Evolutionary conservation across 345 rosid genomes (phyloP).

Genomic region (Gossypium stocksii): DNA sequence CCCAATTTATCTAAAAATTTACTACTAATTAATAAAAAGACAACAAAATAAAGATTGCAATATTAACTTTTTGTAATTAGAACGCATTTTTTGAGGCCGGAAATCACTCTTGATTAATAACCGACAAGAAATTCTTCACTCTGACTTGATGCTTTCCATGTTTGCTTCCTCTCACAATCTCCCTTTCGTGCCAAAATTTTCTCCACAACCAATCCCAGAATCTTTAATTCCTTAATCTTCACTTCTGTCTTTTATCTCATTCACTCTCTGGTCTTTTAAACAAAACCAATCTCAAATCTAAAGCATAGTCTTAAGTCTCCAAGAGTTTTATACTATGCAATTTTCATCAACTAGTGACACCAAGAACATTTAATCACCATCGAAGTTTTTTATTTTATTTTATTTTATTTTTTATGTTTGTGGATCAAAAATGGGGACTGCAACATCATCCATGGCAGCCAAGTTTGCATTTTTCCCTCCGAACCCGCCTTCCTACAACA

Average conservation of each 20-base stretch:
- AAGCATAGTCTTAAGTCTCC: not conserved
- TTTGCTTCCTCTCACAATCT: slow-evolving; percentile 7
- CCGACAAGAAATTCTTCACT: slow-evolving; percentile 19
- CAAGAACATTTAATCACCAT: not conserved
- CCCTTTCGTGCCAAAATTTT: slow-evolving; percentile 10
- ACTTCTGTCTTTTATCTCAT: slow-evolving; percentile 5
- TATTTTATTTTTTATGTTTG: not conserved
- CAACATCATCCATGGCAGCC: slow-evolving; percentile 89
- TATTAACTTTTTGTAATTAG: slow-evolving; percentile 3
- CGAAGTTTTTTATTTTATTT: not conserved
- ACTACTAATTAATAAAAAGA: not conserved
- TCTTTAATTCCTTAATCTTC: slow-evolving; percentile 3
- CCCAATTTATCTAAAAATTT: not conserved
- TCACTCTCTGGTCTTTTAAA: slow-evolving; percentile 4
- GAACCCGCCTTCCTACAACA: slow-evolving; percentile 68
- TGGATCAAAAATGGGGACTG: slow-evolving; percentile 52
- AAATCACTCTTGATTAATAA: slow-evolving; percentile 23
- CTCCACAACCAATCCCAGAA: slow-evolving; percentile 20
- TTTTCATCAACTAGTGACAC: slow-evolving; percentile 3
- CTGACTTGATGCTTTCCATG: slow-evolving; percentile 20
- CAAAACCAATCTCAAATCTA: not conserved
- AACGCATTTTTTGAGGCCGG: slow-evolving; percentile 12
- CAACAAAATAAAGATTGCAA: not conserved
- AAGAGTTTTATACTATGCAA: slow-evolving; percentile 16
- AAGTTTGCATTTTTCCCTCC: slow-evolving; percentile 95